Percentiles rank a stretch among this genome's conserved stretches.
Evolutionary conservation across 345 rosid species (phyloP).

Genomic region (Pseudoturritis turrita): DNA sequence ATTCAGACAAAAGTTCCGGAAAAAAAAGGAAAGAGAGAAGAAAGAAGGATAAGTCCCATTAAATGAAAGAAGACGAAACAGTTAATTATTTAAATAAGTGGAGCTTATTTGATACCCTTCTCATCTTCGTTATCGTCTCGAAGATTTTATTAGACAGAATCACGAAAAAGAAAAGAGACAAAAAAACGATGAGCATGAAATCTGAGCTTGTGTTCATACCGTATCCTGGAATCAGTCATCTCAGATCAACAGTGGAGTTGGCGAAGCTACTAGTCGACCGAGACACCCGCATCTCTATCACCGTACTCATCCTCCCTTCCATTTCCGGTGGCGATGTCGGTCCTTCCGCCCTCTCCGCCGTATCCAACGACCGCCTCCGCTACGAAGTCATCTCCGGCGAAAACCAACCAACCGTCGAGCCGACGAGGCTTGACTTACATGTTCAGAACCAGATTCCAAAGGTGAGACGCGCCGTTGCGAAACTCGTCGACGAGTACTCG

Average conservation of each 20-base stretch:
- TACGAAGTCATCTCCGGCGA: conserved; percentile 12
- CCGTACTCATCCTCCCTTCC: conserved; percentile 30
- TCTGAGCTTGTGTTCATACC: conserved; percentile 47
- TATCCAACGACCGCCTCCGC: not conserved
- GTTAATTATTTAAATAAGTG: too few species aligned
- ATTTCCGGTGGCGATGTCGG: not conserved
- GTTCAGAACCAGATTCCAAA: conserved; percentile 27
- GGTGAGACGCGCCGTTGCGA: conserved; percentile 27
- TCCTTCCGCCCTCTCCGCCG: not conserved
- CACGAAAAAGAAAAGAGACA: not conserved
- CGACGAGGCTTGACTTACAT: not conserved
- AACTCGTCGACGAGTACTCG: not conserved
- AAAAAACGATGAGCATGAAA: conserved; percentile 11
- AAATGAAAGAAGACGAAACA: too few species aligned
- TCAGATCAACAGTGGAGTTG: conserved; percentile 26
- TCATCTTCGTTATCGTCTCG: too few species aligned
- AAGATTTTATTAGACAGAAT: not conserved
- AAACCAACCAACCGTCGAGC: not conserved
- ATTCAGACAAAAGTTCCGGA: too few species aligned
- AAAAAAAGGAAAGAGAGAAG: too few species aligned
- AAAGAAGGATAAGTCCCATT: too few species aligned
- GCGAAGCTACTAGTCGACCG: conserved; percentile 34
- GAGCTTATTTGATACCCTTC: too few species aligned
- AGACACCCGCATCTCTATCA: conserved; percentile 27
- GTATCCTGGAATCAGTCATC: conserved; percentile 33